These are phyloP conservation scores for Salix brachista DNA, from an alignment of 345 rosid species.

Conservation along the genomic window DNA sequence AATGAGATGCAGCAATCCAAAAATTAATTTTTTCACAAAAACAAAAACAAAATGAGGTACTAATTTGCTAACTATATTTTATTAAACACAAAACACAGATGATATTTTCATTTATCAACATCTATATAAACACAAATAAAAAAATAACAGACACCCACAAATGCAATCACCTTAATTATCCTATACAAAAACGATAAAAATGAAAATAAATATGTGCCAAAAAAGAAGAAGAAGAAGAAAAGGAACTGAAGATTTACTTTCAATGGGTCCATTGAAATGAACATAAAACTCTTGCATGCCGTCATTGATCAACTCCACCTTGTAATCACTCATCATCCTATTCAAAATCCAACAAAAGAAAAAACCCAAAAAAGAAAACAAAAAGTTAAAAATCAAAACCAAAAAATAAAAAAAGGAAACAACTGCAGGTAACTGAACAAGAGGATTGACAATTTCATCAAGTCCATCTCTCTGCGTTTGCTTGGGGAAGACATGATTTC, in stretches of 20 bases:
- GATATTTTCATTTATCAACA: not conserved
- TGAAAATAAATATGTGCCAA: not conserved
- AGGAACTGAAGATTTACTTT: constrained; percentile 41
- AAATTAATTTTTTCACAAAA: not conserved
- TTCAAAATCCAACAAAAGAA: constrained; percentile 4
- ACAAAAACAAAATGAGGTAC: not conserved
- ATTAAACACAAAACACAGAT: not conserved
- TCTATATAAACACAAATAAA: not conserved
- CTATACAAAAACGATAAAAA: not conserved
- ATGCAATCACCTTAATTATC: not conserved
- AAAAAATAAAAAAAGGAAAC: not conserved
- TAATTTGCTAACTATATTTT: not conserved
- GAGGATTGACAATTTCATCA: constrained; percentile 58
- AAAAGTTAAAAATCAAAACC: not conserved
- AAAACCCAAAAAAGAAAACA: not conserved
- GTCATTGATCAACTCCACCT: constrained; percentile 67
- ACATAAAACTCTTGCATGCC: constrained; percentile 59
- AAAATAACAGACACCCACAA: not conserved
- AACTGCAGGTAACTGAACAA: not conserved
- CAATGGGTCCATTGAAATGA: constrained; percentile 62
- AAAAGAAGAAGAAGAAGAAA: not conserved
- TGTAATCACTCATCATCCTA: constrained; percentile 78
- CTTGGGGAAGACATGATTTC: constrained; percentile 62
- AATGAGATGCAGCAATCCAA: not conserved
- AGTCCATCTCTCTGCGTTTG: constrained; percentile 77